Base-by-base conservation (phyloP, 2,329 filamentous ascomycete species). In the Madurella fahalii region DNA sequence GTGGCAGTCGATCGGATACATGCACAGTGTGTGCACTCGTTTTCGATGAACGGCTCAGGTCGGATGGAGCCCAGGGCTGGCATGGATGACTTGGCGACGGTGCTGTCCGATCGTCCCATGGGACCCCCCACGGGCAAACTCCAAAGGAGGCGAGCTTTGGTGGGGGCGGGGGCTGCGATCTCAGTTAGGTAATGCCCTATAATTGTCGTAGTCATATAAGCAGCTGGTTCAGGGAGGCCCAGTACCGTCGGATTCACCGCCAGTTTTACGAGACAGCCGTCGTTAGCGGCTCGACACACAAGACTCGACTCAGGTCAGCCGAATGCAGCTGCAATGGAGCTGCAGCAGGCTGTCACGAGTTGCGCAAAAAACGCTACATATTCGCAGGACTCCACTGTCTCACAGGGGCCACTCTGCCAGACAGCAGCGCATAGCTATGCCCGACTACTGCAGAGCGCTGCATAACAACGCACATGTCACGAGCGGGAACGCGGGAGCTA, bases 261-360 rank as follows among this genome's bases (percentile, higher is more conserved):
- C 47, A 54, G 42, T 54, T 32, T 39, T 17, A 8, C 25, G 20
- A 18, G 3, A 16, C 25, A 39, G 16, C 41, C 32, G 40, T 41
- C 34, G 47, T 40, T 25, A 15, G 42, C 40, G 47, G 32, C 31
- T 43, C 52, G 34, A 32, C 37, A 32, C 37, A 25, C 17, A 20
- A 30, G 16, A 40, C n/a, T 34, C 20, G 45, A 37, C 30, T 37
- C 30, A 18, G 37, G 44, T 32, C 51, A 53, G 44, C 44, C 18
- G 25, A 45, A 18, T 41, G 47, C 53, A 54, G 43, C 47, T 54
- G 47, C 50, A 53, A 44, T 31, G 32, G 52, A 41, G 13, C 45
- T 56, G 58, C 58, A 56, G 50, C 31, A 50, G 18, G 44, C 32
- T 49, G 53, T 60, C 58, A 58, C 55, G 58, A 49, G 58, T 48